phyloP scores from a whole-genome alignment of 371 early-diverging fungal genomes.

The Blakeslea trispora region DNA sequence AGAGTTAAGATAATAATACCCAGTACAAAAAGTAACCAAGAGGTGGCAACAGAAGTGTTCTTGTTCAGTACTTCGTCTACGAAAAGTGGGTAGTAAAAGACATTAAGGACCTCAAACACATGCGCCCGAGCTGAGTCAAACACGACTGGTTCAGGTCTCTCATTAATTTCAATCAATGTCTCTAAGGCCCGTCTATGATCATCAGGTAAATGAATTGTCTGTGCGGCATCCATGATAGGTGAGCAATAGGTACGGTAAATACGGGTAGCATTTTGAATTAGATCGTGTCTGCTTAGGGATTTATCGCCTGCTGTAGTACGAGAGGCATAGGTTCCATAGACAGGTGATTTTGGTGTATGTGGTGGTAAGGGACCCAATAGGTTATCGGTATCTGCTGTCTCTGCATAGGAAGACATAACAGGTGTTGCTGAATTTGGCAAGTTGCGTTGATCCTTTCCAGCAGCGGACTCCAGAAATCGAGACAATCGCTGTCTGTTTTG shows the following conservation, averaged over 20 bases:
- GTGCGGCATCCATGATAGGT: slow-evolving; percentile 37
- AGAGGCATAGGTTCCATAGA: slow-evolving; percentile 31
- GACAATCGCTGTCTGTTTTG: slow-evolving; percentile 39
- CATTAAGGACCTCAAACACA: slow-evolving; percentile 51
- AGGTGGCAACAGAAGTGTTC: slow-evolving; percentile 27
- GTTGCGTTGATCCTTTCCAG: slow-evolving; percentile 18
- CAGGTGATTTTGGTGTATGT: slow-evolving; percentile 14
- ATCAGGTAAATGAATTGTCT: slow-evolving; percentile 46
- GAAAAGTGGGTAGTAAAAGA: slow-evolving; percentile 52
- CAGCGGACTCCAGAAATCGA: slow-evolving; percentile 35
- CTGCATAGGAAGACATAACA: slow-evolving; percentile 15
- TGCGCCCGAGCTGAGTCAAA: slow-evolving; percentile 50
- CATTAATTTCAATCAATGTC: slow-evolving; percentile 40
- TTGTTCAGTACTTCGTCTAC: slow-evolving; percentile 42
- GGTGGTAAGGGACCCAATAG: slow-evolving; percentile 23
- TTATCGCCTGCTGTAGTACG: slow-evolving; percentile 21
- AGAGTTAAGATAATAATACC: slow-evolving; percentile 37
- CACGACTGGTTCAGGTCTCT: slow-evolving; percentile 49
- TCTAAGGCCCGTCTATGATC: slow-evolving; percentile 48
- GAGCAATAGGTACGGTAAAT: slow-evolving; percentile 49
- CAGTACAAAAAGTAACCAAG: slow-evolving; percentile 24
- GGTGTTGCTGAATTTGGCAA: slow-evolving; percentile 8
- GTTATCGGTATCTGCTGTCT: slow-evolving; percentile 38
- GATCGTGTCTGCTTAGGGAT: slow-evolving; percentile 36
- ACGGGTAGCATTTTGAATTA: slow-evolving; percentile 46